A percentile compares a stretch with the other conserved stretches of the same genome.
These are phyloP conservation scores for Rhododendron ferrugineum DNA, from an alignment of 148 eudicot genomes.

Conservation along the genomic window DNA sequence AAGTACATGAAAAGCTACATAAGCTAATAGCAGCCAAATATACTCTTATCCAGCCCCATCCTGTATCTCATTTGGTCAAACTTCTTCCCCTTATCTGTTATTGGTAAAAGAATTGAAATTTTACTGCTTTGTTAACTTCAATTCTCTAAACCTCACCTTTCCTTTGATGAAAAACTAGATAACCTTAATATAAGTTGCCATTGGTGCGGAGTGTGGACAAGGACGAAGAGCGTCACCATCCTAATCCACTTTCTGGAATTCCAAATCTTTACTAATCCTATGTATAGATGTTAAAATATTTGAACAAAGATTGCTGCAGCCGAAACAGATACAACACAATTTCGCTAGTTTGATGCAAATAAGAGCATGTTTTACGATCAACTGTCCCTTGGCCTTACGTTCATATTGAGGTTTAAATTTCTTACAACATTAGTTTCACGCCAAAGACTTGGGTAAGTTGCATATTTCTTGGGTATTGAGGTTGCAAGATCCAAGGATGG, in stretches of 20 bases:
- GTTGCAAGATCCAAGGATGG: no score
- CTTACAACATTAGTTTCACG: no score
- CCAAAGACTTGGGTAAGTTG: no score
- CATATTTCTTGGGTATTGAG: no score
- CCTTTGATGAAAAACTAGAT: not conserved
- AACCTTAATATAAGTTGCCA: not conserved
- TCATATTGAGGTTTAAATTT: not conserved
- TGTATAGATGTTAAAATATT: not conserved
- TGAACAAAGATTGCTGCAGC: not conserved
- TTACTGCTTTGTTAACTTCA: not conserved
- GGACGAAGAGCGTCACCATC: not conserved
- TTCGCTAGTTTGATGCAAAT: not conserved
- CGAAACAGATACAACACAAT: not conserved
- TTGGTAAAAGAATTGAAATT: not conserved
- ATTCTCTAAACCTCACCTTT: not conserved
- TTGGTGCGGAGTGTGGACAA: not conserved
- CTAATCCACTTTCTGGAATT: not conserved
- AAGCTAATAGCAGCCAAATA: no score
- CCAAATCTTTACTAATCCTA: not conserved
- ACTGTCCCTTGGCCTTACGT: not conserved
- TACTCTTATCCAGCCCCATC: no score
- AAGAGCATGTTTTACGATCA: not conserved
- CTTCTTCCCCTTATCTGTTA: not conserved
- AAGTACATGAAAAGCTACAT: no score
- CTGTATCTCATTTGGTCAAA: no score